Base-by-base conservation (phyloP, 2,329 filamentous ascomycete genomes). In the Tolypocladium capitatum region DNA sequence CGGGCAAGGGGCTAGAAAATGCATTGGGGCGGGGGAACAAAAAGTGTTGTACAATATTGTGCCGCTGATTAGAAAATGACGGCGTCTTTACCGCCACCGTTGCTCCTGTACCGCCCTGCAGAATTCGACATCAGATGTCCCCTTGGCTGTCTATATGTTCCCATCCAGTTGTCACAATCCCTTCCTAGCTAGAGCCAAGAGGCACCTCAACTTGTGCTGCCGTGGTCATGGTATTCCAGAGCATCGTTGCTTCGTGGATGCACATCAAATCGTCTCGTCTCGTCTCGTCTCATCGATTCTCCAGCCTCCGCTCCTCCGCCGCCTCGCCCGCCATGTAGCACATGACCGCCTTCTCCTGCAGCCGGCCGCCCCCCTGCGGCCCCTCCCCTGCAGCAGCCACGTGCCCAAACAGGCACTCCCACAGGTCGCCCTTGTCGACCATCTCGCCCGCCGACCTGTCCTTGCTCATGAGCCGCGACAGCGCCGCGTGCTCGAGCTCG, bases 331-430 rank as follows among this genome's bases (percentile, higher is more conserved):
- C 67, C 24, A 76, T 54, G 47, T 72, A 70, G 24, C 64, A 60
- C 57, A 63, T 63, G 16, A 69, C 64, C 1, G 60, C 63, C 41
- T 59, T 56, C 44, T 67, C 63, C 27, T 63, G 58, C 14, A 61
- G 34, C 13, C 57, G 55, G 4, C 54, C 59, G 31, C 65, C 62
- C 5, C 48, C 46, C 11, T 36, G 48, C n/a, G 51, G 20, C 21
- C 45, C 42, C 42, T 56, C 33, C 60, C 58, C 50, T n/a, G 38
- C 52, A 21, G 62, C 65, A 33, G 60, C 60, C 16, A 73, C 72
- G 44, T 70, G 65, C 1, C 86, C 85, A 70, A 96, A 96, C 1
- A 96, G 68, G 64, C 91, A 97, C 52, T 80, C 78, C 91, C 90
- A 96, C 40, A 97, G 60, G 62, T 96, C 91, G 13, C 80, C 76